Percentiles rank a stretch among this genome's conserved stretches.
These are phyloP conservation scores for Lepidium africanum DNA, from an alignment of 345 rosid genomes.

Conservation along the genomic window DNA sequence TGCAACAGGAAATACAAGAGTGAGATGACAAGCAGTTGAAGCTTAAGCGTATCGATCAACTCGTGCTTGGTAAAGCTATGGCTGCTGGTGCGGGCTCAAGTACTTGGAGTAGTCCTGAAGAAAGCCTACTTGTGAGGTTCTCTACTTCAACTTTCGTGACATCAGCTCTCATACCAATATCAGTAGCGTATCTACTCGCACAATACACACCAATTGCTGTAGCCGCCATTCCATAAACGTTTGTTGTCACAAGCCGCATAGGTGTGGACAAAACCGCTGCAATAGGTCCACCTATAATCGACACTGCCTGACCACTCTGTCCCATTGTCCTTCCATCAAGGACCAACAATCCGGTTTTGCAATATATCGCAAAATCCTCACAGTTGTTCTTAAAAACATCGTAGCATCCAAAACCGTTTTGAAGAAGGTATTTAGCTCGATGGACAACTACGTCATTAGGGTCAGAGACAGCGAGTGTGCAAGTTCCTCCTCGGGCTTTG, in stretches of 20 bases:
- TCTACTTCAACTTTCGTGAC: conserved; percentile 66
- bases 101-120: conserved; percentile 52
- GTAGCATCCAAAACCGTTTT: conserved; percentile 83
- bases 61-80: conserved; percentile 14
- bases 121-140: conserved; percentile 60
- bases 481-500: conserved; percentile 90
- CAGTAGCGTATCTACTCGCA: conserved; percentile 74
- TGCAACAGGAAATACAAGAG: background rate
- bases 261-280: conserved; percentile 73
- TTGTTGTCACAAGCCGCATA: conserved; percentile 64
- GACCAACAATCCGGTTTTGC: conserved; percentile 75
- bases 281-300: conserved; percentile 71
- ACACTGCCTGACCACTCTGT: conserved; percentile 81
- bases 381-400: conserved; percentile 77
- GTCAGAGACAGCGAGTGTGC: conserved; percentile 74
- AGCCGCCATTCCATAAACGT: conserved; percentile 78
- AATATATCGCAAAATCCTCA: conserved; percentile 77
- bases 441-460: conserved; percentile 43
- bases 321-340: conserved; percentile 51
- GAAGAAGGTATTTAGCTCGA: conserved; percentile 68
- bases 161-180: conserved; percentile 76
- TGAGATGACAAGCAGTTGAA: background rate
- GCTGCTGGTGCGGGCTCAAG: conserved; percentile 36
- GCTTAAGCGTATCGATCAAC: background rate
- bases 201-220: conserved; percentile 75